phyloP scores from a whole-genome alignment of 2,329 filamentous ascomycete genomes.

The Diaporthe sp. region DNA sequence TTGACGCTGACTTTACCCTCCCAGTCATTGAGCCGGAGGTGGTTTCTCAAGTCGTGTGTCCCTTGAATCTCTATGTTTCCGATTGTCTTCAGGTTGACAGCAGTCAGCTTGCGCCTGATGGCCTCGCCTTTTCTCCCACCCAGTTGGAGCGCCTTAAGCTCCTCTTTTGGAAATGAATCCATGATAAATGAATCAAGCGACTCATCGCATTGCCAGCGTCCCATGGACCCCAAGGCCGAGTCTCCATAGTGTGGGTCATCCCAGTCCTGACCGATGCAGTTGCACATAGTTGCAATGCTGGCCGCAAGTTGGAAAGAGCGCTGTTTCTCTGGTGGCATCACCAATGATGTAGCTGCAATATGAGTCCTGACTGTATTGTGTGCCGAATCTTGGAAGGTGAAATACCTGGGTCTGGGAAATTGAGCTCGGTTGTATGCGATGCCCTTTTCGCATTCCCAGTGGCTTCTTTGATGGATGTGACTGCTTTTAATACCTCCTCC shows the following conservation, averaged over 20 bases:
- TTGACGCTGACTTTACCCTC: neutral
- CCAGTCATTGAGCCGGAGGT: neutral
- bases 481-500: neutral
- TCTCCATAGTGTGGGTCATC: neutral
- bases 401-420: neutral
- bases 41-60: neutral
- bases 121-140: neutral
- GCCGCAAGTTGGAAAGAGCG: neutral
- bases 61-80: neutral
- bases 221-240: neutral
- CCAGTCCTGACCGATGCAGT: slow-evolving; percentile 6
- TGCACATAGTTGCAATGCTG: neutral
- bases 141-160: neutral
- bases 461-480: neutral
- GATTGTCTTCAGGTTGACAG: neutral
- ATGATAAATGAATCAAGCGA: neutral
- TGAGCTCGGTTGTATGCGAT: neutral
- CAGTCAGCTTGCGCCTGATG: neutral
- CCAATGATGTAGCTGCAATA: neutral
- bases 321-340: neutral
- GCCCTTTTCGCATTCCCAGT: neutral
- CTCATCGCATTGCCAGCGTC: neutral
- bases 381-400: neutral
- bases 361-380: too few species aligned
- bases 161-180: neutral